A percentile compares a stretch with the other conserved stretches of the same genome.
Evolutionary conservation across 352 stramenopile genomes (phyloP).

Genomic region (Phytophthora meadii): DNA sequence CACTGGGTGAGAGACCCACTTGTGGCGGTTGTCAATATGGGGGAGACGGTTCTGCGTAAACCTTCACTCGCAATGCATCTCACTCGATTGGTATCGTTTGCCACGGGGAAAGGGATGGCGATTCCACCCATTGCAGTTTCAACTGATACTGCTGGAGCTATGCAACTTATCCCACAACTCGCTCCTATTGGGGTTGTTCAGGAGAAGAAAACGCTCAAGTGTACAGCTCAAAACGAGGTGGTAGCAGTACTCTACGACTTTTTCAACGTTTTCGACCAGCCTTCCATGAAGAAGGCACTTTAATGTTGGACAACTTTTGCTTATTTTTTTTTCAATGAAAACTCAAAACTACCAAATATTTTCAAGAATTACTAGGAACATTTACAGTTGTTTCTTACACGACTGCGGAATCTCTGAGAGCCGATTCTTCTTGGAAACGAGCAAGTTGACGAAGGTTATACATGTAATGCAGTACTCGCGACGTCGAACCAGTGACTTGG

Average conservation of each 20-base stretch:
- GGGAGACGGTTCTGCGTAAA: conserved; percentile 23
- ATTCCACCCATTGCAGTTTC: conserved; percentile 2
- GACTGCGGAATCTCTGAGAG: conserved; percentile 2
- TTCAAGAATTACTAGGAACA: too few relatives aligned
- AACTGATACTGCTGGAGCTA: conserved; percentile 7
- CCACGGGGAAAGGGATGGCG: conserved; percentile 2
- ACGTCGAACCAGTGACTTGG: conserved; percentile 20
- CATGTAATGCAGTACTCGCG: conserved; percentile 25
- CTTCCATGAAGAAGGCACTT: conserved; percentile 1
- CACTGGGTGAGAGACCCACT: conserved; percentile 22
- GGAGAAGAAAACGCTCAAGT: not conserved
- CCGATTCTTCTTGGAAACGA: conserved; percentile 10
- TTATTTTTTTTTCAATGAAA: not conserved
- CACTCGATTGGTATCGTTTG: conserved; percentile 15
- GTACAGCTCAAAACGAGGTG: conserved; percentile 13
- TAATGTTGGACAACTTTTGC: not conserved
- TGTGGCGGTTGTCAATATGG: conserved; percentile 16
- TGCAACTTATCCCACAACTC: conserved; percentile 11
- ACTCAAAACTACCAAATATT: too few relatives aligned
- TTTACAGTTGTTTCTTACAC: conserved; percentile 6
- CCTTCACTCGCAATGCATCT: conserved; percentile 22
- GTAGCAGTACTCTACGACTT: conserved; percentile 29
- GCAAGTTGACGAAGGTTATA: conserved; percentile 16
- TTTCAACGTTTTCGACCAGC: conserved; percentile 11
- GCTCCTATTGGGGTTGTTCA: not conserved